phyloP scores from a whole-genome alignment of 441 rosid species.

The Euphorbia schlechtendalii region DNA sequence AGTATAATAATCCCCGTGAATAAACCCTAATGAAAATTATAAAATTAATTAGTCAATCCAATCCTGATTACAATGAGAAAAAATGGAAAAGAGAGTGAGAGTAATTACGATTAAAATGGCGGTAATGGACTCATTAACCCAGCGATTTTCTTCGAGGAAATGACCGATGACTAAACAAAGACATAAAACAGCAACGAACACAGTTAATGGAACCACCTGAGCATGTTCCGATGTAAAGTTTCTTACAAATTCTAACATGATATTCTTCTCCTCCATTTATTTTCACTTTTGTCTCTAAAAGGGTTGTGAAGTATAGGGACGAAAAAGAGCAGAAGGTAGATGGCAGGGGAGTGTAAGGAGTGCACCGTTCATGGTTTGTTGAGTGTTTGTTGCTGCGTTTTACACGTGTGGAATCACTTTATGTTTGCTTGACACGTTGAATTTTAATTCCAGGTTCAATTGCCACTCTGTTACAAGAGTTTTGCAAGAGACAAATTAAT shows the following conservation, averaged over 20 bases:
- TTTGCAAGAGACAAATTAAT: background rate
- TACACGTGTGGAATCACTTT: background rate
- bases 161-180: constrained; percentile 55
- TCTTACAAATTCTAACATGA: constrained; percentile 19
- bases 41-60: background rate
- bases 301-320: background rate
- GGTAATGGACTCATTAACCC: constrained; percentile 64
- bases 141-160: constrained; percentile 53
- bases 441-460: background rate
- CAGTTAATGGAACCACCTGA: constrained; percentile 56
- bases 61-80: too few species aligned
- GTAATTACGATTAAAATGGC: constrained; percentile 45
- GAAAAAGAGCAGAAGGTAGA: background rate
- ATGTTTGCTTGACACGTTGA: background rate
- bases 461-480: background rate
- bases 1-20: constrained; percentile 54
- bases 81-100: too few species aligned
- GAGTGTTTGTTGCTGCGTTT: background rate
- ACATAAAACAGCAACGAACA: constrained; percentile 58
- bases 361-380: background rate
- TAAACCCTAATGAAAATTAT: constrained; percentile 43
- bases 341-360: background rate
- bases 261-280: constrained; percentile 12
- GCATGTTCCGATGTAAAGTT: constrained; percentile 36
- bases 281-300: background rate